Conservation (phyloP, 2,329 filamentous ascomycete species). For the Aspergillus transmontanensis region DNA sequence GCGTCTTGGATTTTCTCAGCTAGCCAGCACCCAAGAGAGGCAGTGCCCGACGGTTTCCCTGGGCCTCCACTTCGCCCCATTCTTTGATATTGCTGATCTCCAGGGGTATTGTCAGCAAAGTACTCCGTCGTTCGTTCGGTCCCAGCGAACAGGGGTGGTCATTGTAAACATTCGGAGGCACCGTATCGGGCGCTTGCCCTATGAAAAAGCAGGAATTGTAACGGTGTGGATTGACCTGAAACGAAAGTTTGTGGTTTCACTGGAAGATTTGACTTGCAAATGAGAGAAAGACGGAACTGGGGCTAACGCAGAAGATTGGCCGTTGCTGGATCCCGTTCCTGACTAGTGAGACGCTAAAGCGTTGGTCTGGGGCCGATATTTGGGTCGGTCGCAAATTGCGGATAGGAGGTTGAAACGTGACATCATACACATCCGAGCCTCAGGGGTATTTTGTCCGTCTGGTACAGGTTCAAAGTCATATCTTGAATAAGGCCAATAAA, state of each 20-base stretch:
- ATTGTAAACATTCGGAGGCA: slow-evolving; percentile 3
- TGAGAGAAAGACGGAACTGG: not conserved
- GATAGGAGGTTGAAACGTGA: slow-evolving; percentile 11
- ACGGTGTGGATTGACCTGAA: slow-evolving; percentile 3
- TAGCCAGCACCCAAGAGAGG: slow-evolving; percentile 17
- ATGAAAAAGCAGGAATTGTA: not conserved
- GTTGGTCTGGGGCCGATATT: slow-evolving; percentile 2
- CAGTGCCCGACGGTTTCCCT: slow-evolving; percentile 15
- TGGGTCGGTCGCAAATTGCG: slow-evolving; percentile 7
- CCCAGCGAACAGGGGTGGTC: slow-evolving; percentile 3
- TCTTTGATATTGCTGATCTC: slow-evolving; percentile 11
- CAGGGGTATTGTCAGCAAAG: slow-evolving; percentile 6
- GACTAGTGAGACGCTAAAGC: slow-evolving; percentile 8
- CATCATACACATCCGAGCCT: slow-evolving; percentile 4
- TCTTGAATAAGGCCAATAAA: not conserved
- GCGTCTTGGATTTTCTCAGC: slow-evolving; percentile 10
- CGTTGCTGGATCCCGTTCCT: slow-evolving; percentile 5
- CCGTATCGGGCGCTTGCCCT: slow-evolving; percentile 3
- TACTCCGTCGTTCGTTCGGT: slow-evolving; percentile 10
- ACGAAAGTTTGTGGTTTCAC: not conserved
- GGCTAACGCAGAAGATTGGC: not conserved
- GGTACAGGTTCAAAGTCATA: not conserved
- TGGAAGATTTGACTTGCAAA: slow-evolving; percentile 1
- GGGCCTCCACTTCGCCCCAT: slow-evolving; percentile 11
- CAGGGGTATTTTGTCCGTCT: not conserved